Base-by-base conservation (phyloP, 129 eudicot species). In the Dittrichia graveolens region DNA sequence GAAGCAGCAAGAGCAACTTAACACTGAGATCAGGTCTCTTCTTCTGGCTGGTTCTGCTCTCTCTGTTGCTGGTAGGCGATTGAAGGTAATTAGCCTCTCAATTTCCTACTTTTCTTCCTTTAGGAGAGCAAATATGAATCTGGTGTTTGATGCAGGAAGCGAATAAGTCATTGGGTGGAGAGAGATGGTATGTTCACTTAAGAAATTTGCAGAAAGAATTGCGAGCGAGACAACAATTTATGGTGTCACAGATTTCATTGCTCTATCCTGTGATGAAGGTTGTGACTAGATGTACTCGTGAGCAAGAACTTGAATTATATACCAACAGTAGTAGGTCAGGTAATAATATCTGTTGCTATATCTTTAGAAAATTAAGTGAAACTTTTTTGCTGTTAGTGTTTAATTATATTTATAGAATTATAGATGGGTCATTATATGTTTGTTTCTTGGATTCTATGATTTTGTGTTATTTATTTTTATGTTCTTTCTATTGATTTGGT, bases 231-330 rank as follows among this genome's bases (percentile, higher is more conserved):
- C 99, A 95, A 54, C 97, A 88, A 39, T 73, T 80, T 71, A 84
- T 95, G 99, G 80, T 88, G 68, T 84, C 97, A 41, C 99, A 95
- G 79, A 87, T 95, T 66, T 76, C 97, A 18, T 65, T 79, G 66
- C 88, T 95, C 12, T 95, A 95, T 84, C 99, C 97, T 7, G 94
- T 95, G 59, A 24, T 24, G 31, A 95, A 91, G 84, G 83, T 87
- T 31, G 85, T 85, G 64, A 39, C 69, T 68, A 90, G 90, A 43
- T 90, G 73, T 50, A 61, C 86, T 12, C 74, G 41, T 65, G 99
- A 95, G 74, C 96, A 88, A 81, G 99, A 95, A 80, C 96, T 95
- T 72, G 99, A 95, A 48, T 84, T 88, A 34, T 86, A 77, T 80
- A 83, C 89, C 53, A 75, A 81, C 79, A 83, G 79, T 49, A 82